Evolutionary conservation across 805 yeast species (phyloP), one percentile per base, ranked within the genome.

Genomic region (Wickerhamomyces bovis): DNA sequence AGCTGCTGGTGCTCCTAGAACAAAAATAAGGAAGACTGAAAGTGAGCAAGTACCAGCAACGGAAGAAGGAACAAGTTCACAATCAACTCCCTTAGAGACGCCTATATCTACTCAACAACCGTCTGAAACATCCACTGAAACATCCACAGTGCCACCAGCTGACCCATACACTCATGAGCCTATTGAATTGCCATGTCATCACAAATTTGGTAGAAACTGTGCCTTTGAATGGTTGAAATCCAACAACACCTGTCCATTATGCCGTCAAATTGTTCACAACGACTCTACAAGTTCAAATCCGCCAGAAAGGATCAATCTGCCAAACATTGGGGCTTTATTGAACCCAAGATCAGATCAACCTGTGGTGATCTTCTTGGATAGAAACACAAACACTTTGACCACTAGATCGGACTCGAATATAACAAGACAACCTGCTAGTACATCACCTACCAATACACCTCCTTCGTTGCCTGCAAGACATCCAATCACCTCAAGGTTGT

Each of bases 171-270:
- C 61, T 7, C 97, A 94, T 62, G 63, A 73, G 4, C 85, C 97
- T 0, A 72, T 85, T 1, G 69, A 75, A 48, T 71, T 92, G 76
- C 94, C 96, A 0, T 92, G 99, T 64, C 80, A 80, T 9, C 99
- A 92, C 60, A 61, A 81, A 0, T 92, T 94, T 70, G 98, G 99
- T 7, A 75, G 81, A 51, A 76, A 78, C n/a, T 92, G 99, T 68
- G 69, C 89, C 21, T 77, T 72, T 48, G 87, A 84, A 55, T 92
- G 99, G 99, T 76, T 92, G 43, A 76, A 75, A 50, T 68, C 77
- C 21, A 81, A 85, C 56, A 75, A 78, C 26, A 78, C 88, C 2
- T 90, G 98, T 62, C 99, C 99, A 0, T 66, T 92, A 41, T 92
- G 99, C 62, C 79, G 98, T 48, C 70, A 70, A 16, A 68, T 73